A percentile compares a stretch with the other conserved stretches of the same genome.
These are phyloP conservation scores for Sclerotinia borealis DNA, from an alignment of 2,329 filamentous ascomycete genomes.

Conservation along the genomic window DNA sequence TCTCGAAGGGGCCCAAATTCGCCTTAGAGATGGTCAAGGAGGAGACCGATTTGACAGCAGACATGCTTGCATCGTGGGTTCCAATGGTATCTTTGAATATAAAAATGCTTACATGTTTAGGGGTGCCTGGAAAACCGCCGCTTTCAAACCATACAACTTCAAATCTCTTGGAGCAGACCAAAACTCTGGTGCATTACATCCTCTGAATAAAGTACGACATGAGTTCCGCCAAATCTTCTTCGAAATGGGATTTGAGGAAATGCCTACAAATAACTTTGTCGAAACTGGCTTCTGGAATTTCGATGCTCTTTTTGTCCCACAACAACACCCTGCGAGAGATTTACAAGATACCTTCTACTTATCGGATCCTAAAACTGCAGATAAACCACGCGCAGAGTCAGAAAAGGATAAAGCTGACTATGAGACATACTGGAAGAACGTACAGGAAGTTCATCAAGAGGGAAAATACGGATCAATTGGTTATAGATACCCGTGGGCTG, in stretches of 20 bases:
- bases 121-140: conserved; percentile 86
- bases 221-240: conserved; percentile 99
- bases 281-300: conserved; percentile 99
- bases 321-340: conserved; percentile 95
- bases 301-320: conserved; percentile 90
- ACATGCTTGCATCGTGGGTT: conserved; percentile 68
- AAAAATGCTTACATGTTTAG: conserved; percentile 31
- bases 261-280: conserved; percentile 90
- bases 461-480: conserved; percentile 94
- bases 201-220: conserved; percentile 87
- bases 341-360: conserved; percentile 99
- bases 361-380: conserved; percentile 75
- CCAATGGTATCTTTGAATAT: conserved; percentile 5
- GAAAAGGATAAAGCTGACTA: conserved; percentile 61
- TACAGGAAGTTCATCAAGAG: conserved; percentile 78
- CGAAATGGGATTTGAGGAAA: conserved; percentile 97
- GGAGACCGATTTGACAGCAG: conserved; percentile 88
- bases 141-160: conserved; percentile 82
- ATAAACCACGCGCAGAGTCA: conserved; percentile 54
- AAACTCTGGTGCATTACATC: conserved; percentile 55
- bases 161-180: conserved; percentile 58
- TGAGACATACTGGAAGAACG: conserved; percentile 80
- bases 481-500: conserved; percentile 91
- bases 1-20: conserved; percentile 82
- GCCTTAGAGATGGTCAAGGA: conserved; percentile 84